Conservation (phyloP, 2,329 filamentous ascomycete species). For the Huntiella bhutanensis region DNA sequence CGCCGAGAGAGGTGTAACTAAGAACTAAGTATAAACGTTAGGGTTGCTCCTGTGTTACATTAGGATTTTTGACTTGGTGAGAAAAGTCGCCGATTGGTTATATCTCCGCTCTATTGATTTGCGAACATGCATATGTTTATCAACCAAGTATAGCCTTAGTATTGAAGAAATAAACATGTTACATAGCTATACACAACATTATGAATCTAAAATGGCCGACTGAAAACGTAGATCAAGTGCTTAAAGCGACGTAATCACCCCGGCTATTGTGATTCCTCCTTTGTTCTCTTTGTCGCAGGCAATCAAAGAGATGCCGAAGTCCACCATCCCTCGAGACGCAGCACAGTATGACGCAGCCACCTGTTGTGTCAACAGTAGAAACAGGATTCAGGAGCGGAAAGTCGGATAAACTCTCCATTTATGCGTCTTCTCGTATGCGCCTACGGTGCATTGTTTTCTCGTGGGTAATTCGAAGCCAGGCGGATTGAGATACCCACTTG, state of each 20-base stretch:
- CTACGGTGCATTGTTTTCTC: no score
- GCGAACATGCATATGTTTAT: not conserved
- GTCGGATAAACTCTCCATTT: not conserved
- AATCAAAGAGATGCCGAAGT: no score
- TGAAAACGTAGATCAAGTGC: not conserved
- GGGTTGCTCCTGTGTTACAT: not conserved
- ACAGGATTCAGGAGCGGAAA: no score
- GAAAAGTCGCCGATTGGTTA: not conserved
- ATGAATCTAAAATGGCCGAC: not conserved
- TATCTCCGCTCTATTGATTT: not conserved
- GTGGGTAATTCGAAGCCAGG: no score
- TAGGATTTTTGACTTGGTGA: not conserved
- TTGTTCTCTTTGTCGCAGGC: not conserved
- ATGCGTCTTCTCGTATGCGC: not conserved
- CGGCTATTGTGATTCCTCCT: not conserved
- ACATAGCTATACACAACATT: not conserved
- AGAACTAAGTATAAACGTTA: not conserved
- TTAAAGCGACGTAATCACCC: not conserved
- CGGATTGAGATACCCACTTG: no score
- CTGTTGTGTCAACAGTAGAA: no score
- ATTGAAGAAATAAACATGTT: not conserved
- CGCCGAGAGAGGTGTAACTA: slow-evolving; percentile 33
- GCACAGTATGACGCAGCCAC: no score
- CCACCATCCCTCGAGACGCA: no score
- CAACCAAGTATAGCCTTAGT: not conserved